These are phyloP conservation scores for Mrakia frigida DNA, from an alignment of 768 basidiomycete genomes.

Conservation along the genomic window DNA sequence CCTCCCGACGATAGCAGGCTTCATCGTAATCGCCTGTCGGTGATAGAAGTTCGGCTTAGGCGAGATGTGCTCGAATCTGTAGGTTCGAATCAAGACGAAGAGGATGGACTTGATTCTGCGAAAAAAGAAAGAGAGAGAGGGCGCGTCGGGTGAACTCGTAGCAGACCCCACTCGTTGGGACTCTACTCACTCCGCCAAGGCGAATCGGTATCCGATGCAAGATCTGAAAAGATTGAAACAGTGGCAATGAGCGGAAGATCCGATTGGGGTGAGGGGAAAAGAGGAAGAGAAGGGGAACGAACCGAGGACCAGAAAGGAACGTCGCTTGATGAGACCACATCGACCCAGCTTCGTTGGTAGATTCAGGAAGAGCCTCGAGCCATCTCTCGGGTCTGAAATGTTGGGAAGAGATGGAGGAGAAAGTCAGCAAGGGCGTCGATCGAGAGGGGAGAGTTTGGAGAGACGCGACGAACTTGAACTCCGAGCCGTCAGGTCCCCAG, in stretches of 20 bases:
- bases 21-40: neutral
- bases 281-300: neutral
- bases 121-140: neutral
- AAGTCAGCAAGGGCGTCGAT: neutral
- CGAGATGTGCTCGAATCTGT: conserved; percentile 40
- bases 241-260: neutral
- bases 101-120: conserved; percentile 42
- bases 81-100: conserved; percentile 42
- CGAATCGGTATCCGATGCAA: conserved; percentile 45
- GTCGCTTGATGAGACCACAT: conserved; percentile 44
- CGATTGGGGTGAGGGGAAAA: neutral
- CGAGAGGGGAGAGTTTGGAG: neutral
- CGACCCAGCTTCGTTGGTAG: conserved; percentile 37
- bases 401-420: conserved; percentile 9
- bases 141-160: neutral
- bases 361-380: conserved; percentile 28
- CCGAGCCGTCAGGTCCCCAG: conserved; percentile 42
- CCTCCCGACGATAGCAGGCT: neutral
- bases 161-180: no score
- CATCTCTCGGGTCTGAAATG: conserved; percentile 34
- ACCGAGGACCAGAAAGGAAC: conserved; percentile 43
- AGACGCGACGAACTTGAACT: conserved; percentile 38
- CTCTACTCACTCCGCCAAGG: conserved; percentile 40
- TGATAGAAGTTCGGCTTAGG: conserved; percentile 39
- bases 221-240: neutral